A percentile compares a stretch with the other conserved stretches of the same genome.
phyloP scores from a whole-genome alignment of 495 filamentous ascomycete species.

The Cercophora scortea region DNA sequence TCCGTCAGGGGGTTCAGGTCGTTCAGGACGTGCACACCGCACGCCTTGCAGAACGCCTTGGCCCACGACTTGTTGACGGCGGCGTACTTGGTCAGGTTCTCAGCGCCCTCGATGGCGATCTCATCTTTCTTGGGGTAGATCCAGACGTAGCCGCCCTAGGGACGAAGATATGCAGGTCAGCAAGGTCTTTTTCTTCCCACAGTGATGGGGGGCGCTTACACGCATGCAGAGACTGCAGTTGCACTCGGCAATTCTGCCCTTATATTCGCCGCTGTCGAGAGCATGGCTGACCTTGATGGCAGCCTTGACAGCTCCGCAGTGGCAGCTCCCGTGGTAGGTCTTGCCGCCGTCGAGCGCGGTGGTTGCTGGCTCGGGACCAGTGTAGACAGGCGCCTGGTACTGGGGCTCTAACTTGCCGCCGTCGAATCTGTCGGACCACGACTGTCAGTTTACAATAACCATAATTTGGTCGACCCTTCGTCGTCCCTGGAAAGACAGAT shows the following conservation, averaged over 20 bases:
- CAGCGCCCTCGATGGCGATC: constrained; percentile 21
- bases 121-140: constrained; percentile 25
- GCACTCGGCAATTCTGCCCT: constrained; percentile 22
- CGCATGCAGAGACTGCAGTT: constrained; percentile 39
- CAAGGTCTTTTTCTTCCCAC: too few relatives aligned
- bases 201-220: constrained; percentile 20
- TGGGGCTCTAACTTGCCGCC: constrained; percentile 17
- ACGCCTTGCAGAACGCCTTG: constrained; percentile 38
- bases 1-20: constrained; percentile 14
- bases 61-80: constrained; percentile 17
- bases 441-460: not conserved
- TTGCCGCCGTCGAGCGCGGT: constrained; percentile 26
- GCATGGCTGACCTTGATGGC: constrained; percentile 30
- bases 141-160: constrained; percentile 24
- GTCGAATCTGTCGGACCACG: constrained; percentile 24
- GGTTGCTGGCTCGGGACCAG: constrained; percentile 28
- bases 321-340: constrained; percentile 42
- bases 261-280: constrained; percentile 13
- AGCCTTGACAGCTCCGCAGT: constrained; percentile 41
- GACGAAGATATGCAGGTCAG: not conserved
- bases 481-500: not conserved
- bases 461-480: not conserved
- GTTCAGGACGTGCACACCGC: constrained; percentile 29
- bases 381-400: constrained; percentile 27
- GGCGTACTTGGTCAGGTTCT: constrained; percentile 28